A percentile compares a stretch with the other conserved stretches of the same genome.
Evolutionary conservation across 306 rosid genomes (phyloP).

Genomic region (Argentina anserina): DNA sequence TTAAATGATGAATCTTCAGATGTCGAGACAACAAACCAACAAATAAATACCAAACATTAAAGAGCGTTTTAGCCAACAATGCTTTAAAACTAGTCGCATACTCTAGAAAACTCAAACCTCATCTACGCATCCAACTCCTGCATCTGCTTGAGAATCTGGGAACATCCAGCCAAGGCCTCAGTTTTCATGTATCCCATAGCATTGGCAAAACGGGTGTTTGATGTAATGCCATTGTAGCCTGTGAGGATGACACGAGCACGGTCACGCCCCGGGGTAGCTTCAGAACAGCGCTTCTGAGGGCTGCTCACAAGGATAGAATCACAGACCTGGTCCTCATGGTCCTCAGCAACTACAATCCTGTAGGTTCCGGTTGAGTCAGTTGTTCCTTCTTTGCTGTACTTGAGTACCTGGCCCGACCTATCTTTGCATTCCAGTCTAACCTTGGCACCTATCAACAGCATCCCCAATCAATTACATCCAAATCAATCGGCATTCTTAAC

Average conservation of each 20-base stretch:
- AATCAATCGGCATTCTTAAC: not conserved
- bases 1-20: conserved; percentile 27
- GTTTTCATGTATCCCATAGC: conserved; percentile 55
- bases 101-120: conserved; percentile 17
- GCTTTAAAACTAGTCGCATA: conserved; percentile 6
- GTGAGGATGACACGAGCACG: conserved; percentile 81
- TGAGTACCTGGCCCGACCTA: conserved; percentile 30
- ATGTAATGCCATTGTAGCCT: conserved; percentile 62
- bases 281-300: conserved; percentile 38
- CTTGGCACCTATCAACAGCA: conserved; percentile 55
- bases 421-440: conserved; percentile 68
- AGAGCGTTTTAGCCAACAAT: conserved; percentile 21
- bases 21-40: conserved; percentile 39
- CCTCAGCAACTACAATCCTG: conserved; percentile 47
- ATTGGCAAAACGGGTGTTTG: conserved; percentile 57
- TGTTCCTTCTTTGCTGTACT: conserved; percentile 45
- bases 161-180: conserved; percentile 51
- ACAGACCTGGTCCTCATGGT: conserved; percentile 64
- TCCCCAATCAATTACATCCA: not conserved
- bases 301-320: conserved; percentile 68
- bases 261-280: conserved; percentile 61
- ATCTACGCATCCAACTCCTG: conserved; percentile 58
- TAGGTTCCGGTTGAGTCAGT: conserved; percentile 63
- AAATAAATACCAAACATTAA: conserved; percentile 24
- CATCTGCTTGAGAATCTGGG: conserved; percentile 58